A percentile compares a stretch with the other conserved stretches of the same genome.
Evolutionary conservation across 2,329 filamentous ascomycete genomes (phyloP).

Genomic region (Pyricularia pennisetigena): DNA sequence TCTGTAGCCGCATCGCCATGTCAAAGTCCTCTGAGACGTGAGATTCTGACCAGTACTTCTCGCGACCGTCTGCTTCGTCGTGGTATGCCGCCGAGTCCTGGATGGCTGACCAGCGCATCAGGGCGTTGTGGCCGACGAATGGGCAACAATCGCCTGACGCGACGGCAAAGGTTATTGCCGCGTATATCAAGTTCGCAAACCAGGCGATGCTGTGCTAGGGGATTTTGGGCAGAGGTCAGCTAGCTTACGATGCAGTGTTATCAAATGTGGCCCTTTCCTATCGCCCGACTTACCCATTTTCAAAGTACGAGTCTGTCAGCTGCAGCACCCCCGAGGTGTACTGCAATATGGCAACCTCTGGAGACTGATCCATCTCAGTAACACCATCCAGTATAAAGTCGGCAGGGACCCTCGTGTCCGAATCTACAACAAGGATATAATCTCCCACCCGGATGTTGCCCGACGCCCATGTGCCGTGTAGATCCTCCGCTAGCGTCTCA

Average conservation of each 20-base stretch:
- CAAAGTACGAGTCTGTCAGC: slow-evolving; percentile 64
- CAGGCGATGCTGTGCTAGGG: slow-evolving; percentile 46
- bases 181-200: slow-evolving; percentile 68
- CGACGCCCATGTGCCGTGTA: slow-evolving; percentile 64
- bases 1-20: slow-evolving; percentile 69
- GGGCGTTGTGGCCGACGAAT: slow-evolving; percentile 70
- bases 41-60: slow-evolving; percentile 74
- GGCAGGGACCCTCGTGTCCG: slow-evolving; percentile 66
- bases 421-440: slow-evolving; percentile 71
- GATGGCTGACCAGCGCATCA: slow-evolving; percentile 66
- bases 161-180: slow-evolving; percentile 65
- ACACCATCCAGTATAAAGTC: slow-evolving; percentile 73
- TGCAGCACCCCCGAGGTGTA: slow-evolving; percentile 73
- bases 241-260: not conserved
- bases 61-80: slow-evolving; percentile 57
- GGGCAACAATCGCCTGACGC: slow-evolving; percentile 68
- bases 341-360: slow-evolving; percentile 70
- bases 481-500: slow-evolving; percentile 56
- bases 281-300: slow-evolving; percentile 27
- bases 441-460: slow-evolving; percentile 81
- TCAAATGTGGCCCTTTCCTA: not conserved
- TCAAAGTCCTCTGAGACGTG: slow-evolving; percentile 78
- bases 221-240: not conserved
- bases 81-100: slow-evolving; percentile 56
- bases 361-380: slow-evolving; percentile 72